Conservation (phyloP, 1,139 yeast genomes). For the Saccharomyces hybrid region DNA sequence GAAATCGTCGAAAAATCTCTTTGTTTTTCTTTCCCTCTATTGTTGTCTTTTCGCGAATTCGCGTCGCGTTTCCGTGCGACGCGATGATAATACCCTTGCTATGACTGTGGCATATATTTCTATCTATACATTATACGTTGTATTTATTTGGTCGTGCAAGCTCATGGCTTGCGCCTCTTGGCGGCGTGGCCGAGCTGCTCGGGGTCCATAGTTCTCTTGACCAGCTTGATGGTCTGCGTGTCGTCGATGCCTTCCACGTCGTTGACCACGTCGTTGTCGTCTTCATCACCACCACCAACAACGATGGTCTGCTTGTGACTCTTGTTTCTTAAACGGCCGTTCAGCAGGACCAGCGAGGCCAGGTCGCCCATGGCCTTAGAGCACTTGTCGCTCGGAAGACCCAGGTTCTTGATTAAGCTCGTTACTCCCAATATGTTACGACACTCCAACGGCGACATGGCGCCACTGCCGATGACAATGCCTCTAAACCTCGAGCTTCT, state of each 20-base stretch:
- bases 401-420: conserved; percentile 60
- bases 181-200: background rate
- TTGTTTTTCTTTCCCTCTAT: background rate
- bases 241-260: conserved; percentile 12
- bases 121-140: background rate
- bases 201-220: conserved; percentile 24
- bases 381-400: conserved; percentile 48
- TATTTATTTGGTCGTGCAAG: background rate
- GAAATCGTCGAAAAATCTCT: background rate
- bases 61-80: background rate
- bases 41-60: conserved; percentile 1
- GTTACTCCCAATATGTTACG: conserved; percentile 64
- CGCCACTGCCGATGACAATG: conserved; percentile 71
- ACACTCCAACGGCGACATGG: conserved; percentile 48
- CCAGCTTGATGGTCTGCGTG: conserved; percentile 12
- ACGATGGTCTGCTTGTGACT: conserved; percentile 63
- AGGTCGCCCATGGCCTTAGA: conserved; percentile 51
- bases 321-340: conserved; percentile 62
- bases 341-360: conserved; percentile 57
- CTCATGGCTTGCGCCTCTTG: background rate
- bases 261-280: conserved; percentile 11
- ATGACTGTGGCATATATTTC: background rate
- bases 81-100: background rate
- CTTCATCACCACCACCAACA: conserved; percentile 35
- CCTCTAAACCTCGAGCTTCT: conserved; percentile 81